Evolutionary conservation across 1,284 basidiomycete species (phyloP).

Genomic region (Porogramme epimiltina): DNA sequence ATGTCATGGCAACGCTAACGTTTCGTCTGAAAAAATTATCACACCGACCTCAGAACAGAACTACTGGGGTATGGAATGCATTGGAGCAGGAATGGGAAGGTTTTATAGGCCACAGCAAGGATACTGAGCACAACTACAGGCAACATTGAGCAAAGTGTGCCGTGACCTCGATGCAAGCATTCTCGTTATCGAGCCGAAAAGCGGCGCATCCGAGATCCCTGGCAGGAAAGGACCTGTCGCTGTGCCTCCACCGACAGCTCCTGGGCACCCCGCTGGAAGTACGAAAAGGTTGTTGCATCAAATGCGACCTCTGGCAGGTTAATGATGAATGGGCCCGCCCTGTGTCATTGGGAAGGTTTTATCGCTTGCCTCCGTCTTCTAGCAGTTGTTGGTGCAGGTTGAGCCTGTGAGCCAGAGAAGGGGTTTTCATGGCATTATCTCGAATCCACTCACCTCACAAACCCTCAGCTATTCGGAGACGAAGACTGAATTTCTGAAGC

Average conservation of each 20-base stretch:
- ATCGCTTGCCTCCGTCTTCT: too few relatives aligned
- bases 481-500: too few relatives aligned
- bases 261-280: conserved; percentile 50
- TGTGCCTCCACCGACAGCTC: conserved; percentile 56
- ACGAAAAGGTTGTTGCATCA: too few relatives aligned
- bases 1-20: conserved; percentile 76
- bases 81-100: conserved; percentile 93
- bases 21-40: conserved; percentile 85
- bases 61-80: conserved; percentile 81
- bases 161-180: conserved; percentile 51
- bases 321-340: too few relatives aligned
- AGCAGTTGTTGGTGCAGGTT: too few relatives aligned
- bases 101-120: conserved; percentile 84
- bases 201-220: conserved; percentile 67
- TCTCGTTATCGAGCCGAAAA: conserved; percentile 77
- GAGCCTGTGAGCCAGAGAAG: too few relatives aligned
- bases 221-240: conserved; percentile 66
- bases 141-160: conserved; percentile 73
- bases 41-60: conserved; percentile 75
- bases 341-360: too few relatives aligned
- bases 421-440: too few relatives aligned
- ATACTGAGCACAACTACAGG: conserved; percentile 82
- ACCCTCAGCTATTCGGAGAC: too few relatives aligned
- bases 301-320: too few relatives aligned
- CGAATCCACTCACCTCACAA: too few relatives aligned